phyloP scores from a whole-genome alignment of 371 early-diverging fungal genomes.

The Nematocida sp. region DNA sequence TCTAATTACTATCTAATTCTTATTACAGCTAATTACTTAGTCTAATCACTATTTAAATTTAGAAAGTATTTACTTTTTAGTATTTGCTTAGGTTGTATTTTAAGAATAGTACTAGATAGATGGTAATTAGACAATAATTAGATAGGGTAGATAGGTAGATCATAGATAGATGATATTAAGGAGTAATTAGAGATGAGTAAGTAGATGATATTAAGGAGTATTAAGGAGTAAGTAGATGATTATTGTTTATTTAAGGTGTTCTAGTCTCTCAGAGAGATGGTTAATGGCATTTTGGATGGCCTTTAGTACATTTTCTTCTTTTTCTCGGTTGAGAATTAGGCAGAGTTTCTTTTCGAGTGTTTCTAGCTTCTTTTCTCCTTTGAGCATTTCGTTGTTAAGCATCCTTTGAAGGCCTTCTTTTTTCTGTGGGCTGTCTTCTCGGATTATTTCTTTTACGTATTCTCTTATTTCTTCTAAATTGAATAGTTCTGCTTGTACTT shows the following conservation, averaged over 20 bases:
- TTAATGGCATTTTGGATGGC: slow-evolving; percentile 17
- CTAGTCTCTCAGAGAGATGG: slow-evolving; percentile 10
- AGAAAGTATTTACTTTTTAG: no score
- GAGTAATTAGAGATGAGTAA: no score
- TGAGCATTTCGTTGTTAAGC: slow-evolving; percentile 3
- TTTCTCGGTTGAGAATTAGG: background rate
- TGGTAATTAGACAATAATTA: no score
- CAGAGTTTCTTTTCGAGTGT: slow-evolving; percentile 19
- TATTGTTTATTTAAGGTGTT: slow-evolving; percentile 13
- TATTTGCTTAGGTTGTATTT: no score
- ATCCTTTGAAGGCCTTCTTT: slow-evolving; percentile 24
- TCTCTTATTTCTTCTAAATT: slow-evolving; percentile 37
- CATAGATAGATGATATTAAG: no score
- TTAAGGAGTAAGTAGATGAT: no score
- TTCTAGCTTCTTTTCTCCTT: slow-evolving; percentile 18
- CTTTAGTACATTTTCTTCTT: slow-evolving; percentile 16
- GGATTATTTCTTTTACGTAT: slow-evolving; percentile 5
- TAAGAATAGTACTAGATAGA: no score
- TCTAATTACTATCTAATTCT: no score
- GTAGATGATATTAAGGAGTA: no score
- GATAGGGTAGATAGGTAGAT: no score
- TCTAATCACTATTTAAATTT: no score
- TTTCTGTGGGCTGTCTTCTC: background rate
- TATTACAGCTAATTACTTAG: no score
- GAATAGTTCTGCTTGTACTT: slow-evolving; percentile 17